phyloP scores from a whole-genome alignment of 352 stramenopile genomes.

The Pythium utonaiense region DNA sequence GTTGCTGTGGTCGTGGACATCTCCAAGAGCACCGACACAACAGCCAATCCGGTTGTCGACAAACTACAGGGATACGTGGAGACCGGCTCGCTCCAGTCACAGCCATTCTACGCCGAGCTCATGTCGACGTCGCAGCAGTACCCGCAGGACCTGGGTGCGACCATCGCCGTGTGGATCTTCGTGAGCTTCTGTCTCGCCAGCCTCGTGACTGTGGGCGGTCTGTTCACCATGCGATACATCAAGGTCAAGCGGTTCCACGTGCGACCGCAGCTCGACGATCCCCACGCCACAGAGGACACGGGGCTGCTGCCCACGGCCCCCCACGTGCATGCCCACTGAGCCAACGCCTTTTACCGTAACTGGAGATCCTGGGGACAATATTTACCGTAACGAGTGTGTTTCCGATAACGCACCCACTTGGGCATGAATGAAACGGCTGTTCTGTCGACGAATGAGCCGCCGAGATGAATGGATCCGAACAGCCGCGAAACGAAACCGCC shows the following conservation, averaged over 20 bases:
- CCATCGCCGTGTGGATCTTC: conserved; percentile 60
- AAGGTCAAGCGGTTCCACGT: conserved; percentile 45
- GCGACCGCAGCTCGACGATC: conserved; percentile 24
- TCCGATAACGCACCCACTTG: not conserved
- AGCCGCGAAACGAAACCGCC: not conserved
- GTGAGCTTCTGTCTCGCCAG: conserved; percentile 47
- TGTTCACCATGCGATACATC: conserved; percentile 39
- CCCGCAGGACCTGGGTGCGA: conserved; percentile 33
- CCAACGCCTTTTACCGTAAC: not conserved
- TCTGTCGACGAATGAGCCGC: not conserved
- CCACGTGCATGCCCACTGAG: not conserved
- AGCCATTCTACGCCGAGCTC: conserved; percentile 44
- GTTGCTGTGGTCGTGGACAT: conserved; percentile 48
- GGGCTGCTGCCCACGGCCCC: not conserved
- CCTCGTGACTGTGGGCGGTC: conserved; percentile 20
- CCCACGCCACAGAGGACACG: conserved; percentile 2
- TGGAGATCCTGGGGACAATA: too few species aligned
- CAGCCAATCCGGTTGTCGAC: conserved; percentile 28
- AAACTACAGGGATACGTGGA: conserved; percentile 55
- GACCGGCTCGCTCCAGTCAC: conserved; percentile 38
- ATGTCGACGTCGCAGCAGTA: conserved; percentile 39
- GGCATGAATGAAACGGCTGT: too few species aligned
- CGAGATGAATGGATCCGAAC: conserved; percentile 1
- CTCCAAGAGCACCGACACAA: conserved; percentile 20
- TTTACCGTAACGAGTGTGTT: too few species aligned